Base-by-base conservation (phyloP, 2,329 filamentous ascomycete genomes). In the Dothidotthia symphoricarpi region DNA sequence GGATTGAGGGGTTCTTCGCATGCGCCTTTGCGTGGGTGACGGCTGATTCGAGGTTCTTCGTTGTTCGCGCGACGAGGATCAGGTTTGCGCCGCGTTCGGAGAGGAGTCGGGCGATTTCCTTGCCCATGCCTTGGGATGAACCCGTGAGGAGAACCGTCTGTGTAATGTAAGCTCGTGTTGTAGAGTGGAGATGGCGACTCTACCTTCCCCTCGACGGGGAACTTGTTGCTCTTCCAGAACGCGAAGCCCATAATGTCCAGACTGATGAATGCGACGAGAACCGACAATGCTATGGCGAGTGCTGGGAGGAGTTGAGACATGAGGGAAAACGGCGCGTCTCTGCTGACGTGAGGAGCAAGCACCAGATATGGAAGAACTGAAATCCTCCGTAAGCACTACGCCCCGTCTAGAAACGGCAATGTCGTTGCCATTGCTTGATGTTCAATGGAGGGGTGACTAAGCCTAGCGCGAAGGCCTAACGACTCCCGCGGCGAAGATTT, bases 111-210 rank as follows among this genome's bases (percentile, higher is more conserved):
- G 84, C 89, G 14, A 83, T 80, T 34, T 81, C 81, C 53, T 83
- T 81, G 43, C 93, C 93, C 85, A 96, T 88, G 41, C 93, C 93
- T 61, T 96, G 87, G 0, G 93, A 96, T 22, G 84, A 89, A 31
- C 93, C 93, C 0, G 93, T 98, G 35, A 98, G 74, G 38, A 97
- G 74, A 35, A 94, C 76, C 2, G 90, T 95, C 89, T 95, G 53
- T 16, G 2, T 4, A 34, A 13, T 12, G 38, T 31, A 4, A 14
- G 2, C 11, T 9, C 3, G 1, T 11, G 13, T 16, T 4, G 24
- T 4, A 10, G 17, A 9, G 13, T 27, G n/a, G 15, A 3, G 6
- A 3, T 6, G 8, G 3, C 7, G 8, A 11, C 17, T 53, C 73
- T 70, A 93, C 90, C 75, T 85, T 86, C 65, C 88, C 88, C 55